Evolutionary conservation across 768 basidiomycete species (phyloP).

Genomic region (Podaxis sp.): DNA sequence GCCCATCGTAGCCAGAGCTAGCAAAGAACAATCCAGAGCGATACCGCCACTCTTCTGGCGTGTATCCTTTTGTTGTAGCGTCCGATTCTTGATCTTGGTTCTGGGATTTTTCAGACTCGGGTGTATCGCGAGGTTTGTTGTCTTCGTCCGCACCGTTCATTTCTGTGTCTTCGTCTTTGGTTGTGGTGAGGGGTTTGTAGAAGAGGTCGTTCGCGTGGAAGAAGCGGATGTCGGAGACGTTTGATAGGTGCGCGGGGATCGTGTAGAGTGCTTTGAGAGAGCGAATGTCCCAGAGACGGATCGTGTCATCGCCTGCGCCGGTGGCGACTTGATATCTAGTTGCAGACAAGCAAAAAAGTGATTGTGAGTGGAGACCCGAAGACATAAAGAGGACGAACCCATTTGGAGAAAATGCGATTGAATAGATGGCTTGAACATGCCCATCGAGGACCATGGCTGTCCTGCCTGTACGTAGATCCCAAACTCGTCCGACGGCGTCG

Average conservation of each 20-base stretch:
- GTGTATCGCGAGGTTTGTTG: conserved; percentile 30
- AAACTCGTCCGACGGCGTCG: conserved; percentile 95
- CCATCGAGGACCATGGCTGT: conserved; percentile 99
- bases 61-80: conserved; percentile 22
- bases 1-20: conserved; percentile 91
- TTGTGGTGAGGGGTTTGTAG: conserved; percentile 36
- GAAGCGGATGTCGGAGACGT: conserved; percentile 94
- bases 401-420: conserved; percentile 92
- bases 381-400: conserved; percentile 57
- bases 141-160: conserved; percentile 48
- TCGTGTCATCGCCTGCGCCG: conserved; percentile 94
- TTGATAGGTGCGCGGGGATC: conserved; percentile 93
- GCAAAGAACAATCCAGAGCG: conserved; percentile 91
- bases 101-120: conserved; percentile 28
- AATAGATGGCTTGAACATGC: conserved; percentile 89
- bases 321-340: conserved; percentile 94
- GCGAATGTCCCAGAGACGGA: conserved; percentile 98
- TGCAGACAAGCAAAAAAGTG: conserved; percentile 9
- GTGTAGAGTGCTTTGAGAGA: conserved; percentile 91
- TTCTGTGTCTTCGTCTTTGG: conserved; percentile 35
- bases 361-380: conserved; percentile 9
- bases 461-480: conserved; percentile 93
- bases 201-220: conserved; percentile 67
- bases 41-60: conserved; percentile 72
- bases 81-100: conserved; percentile 21